Evolutionary conservation across 306 rosid species (phyloP).

Genomic region (Fragaria vesca): DNA sequence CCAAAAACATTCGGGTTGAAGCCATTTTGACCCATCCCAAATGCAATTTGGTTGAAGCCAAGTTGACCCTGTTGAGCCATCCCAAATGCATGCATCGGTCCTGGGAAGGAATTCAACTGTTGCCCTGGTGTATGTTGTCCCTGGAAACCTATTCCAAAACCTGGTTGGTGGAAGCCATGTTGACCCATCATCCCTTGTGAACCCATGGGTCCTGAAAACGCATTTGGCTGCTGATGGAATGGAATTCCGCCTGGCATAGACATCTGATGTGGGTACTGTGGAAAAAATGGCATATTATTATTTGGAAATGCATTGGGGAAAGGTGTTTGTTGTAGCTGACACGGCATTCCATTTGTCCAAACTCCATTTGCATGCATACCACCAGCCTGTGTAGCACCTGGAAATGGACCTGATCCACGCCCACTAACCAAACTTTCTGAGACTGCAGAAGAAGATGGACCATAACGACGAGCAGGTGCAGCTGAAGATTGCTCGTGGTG

Average conservation of each 20-base stretch:
- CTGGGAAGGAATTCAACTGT: conserved; percentile 9
- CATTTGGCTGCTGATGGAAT: conserved; percentile 50
- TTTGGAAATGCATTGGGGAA: conserved; percentile 50
- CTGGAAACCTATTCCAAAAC: conserved; percentile 46
- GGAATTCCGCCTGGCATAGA: conserved; percentile 40
- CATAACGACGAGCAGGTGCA: conserved; percentile 29
- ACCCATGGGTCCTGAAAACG: conserved; percentile 39
- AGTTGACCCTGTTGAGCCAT: conserved; percentile 12
- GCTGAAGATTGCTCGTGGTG: conserved; percentile 30
- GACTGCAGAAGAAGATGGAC: conserved; percentile 34
- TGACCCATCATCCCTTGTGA: conserved; percentile 49
- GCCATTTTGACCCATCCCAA: neutral
- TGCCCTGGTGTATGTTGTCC: conserved; percentile 28
- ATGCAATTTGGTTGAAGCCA: neutral
- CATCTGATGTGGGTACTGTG: conserved; percentile 50
- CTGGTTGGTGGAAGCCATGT: conserved; percentile 41
- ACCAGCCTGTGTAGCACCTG: conserved; percentile 28
- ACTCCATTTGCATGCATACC: conserved; percentile 41
- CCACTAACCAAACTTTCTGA: conserved; percentile 40
- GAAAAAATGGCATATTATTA: conserved; percentile 49
- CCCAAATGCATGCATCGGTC: conserved; percentile 5
- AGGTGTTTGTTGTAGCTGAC: conserved; percentile 43
- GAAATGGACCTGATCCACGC: conserved; percentile 42
- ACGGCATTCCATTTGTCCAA: conserved; percentile 52
- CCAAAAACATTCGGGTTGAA: neutral